Conservation (phyloP, 768 basidiomycete species). For the Tylopilus rubrobrunneus region DNA sequence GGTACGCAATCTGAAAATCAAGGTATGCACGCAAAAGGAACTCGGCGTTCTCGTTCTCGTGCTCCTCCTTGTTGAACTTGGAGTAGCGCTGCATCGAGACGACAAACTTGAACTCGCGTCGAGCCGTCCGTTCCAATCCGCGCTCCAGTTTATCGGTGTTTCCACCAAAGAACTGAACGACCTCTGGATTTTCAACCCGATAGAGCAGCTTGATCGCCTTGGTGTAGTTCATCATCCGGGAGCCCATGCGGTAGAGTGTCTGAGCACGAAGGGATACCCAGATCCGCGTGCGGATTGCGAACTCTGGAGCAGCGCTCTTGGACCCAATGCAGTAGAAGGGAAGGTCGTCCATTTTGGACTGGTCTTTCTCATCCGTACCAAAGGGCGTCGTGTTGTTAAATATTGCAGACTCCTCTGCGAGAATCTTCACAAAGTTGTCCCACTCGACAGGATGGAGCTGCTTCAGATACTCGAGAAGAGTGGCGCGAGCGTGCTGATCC, state of each 20-base stretch:
- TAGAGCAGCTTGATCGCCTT: conserved; percentile 99
- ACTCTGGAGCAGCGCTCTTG: conserved; percentile 98
- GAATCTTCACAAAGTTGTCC: conserved; percentile 99
- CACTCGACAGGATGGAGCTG: no score
- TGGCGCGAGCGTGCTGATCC: no score
- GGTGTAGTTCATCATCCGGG: conserved; percentile 99
- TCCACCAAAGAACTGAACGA: conserved; percentile 96
- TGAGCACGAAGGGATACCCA: no score
- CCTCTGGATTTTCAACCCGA: conserved; percentile 98
- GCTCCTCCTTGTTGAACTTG: no score
- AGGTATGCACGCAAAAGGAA: no score
- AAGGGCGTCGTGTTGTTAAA: conserved; percentile 74
- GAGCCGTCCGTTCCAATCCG: no score
- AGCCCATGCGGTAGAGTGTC: conserved; percentile 97
- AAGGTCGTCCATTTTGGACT: conserved; percentile 83
- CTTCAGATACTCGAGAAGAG: no score
- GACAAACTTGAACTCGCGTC: conserved; percentile 98
- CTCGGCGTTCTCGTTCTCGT: conserved; percentile 99
- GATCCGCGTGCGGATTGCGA: no score
- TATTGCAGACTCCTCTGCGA: conserved; percentile 91
- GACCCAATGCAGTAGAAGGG: conserved; percentile 99
- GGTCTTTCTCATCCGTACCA: conserved; percentile 87
- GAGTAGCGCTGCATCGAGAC: no score
- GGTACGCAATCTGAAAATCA: conserved; percentile 96
- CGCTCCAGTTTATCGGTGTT: conserved; percentile 96